Evolutionary conservation across 768 basidiomycete species (phyloP), one percentile per base, ranked within the genome.

Genomic region (Collybia sordida): DNA sequence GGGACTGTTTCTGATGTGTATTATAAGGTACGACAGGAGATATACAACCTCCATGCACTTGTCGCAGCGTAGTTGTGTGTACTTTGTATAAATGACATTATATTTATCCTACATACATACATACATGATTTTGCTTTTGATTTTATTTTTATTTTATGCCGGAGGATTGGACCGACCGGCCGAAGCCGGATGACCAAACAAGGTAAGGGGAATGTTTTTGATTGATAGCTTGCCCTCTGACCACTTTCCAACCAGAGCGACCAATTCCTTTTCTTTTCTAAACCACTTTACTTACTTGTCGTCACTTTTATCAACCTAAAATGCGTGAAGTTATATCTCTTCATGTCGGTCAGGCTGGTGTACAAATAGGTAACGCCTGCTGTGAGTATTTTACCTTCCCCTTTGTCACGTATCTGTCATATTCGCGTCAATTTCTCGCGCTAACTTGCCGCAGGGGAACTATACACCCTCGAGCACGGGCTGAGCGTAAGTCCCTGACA

Each of bases 341-440:
- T 67, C 93, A 98, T 75, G 95, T 98, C 68, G 96, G 96, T 65
- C 97, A 99, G 79, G 97, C 96, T 66, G 94, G 93, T 85, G 88
- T 91, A 62, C 91, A 93, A 79, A 90, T 93, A 64, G 95, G 96
- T 66, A 98, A 98, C 72, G 96, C 97, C 66, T 99, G 94, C 76
- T 97, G 96, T 93, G 75, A 79, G 91, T 88, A n/a, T 4, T 38
- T 35, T 24, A 24, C 43, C 2, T n/a, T n/a, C 35, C 14, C 44
- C 40, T 57, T 57, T 56, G 51, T 61, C 55, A 57, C 50, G 58
- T 53, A 36, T 43, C 31, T 59, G 54, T 55, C 49, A 42, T 34
- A 27, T 53, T 58, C 73, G 69, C 73, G 68, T 73, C 61, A 50
- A 55, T 58, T 54, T 54, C 43, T 61, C 58, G 55, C 71, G 61